Percentiles rank a stretch among this genome's conserved stretches.
phyloP scores from a whole-genome alignment of 2,329 filamentous ascomycete genomes.

The Penicillium olsonii region DNA sequence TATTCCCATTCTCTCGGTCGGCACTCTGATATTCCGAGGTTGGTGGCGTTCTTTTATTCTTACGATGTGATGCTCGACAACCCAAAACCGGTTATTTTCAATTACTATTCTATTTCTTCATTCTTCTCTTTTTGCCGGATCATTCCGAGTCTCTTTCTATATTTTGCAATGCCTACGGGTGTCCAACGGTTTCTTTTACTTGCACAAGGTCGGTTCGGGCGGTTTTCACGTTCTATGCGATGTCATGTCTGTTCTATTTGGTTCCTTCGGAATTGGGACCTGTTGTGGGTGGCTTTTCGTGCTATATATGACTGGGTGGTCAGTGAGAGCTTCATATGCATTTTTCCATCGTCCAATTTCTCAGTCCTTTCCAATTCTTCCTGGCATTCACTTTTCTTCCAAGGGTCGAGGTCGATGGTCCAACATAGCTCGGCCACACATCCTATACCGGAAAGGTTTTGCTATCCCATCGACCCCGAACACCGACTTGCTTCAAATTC shows the following conservation, averaged over 20 bases:
- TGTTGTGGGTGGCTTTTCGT: not conserved
- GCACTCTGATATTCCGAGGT: slow-evolving; percentile 13
- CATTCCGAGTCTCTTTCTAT: too few species aligned
- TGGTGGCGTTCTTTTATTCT: slow-evolving; percentile 25
- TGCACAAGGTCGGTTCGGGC: not conserved
- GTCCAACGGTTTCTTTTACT: not conserved
- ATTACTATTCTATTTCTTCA: slow-evolving; percentile 3
- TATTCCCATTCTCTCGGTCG: slow-evolving; percentile 4
- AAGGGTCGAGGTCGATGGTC: too few species aligned
- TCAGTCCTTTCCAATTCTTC: too few species aligned
- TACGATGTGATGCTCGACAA: slow-evolving; percentile 24
- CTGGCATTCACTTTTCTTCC: not conserved
- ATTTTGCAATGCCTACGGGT: not conserved
- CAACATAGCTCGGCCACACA: too few species aligned
- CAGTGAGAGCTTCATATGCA: not conserved
- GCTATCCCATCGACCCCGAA: too few species aligned
- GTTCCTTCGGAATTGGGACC: not conserved
- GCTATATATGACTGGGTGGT: not conserved
- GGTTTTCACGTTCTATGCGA: not conserved
- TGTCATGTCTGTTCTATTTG: not conserved
- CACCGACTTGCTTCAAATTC: too few species aligned
- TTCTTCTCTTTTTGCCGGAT: not conserved
- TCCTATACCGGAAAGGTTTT: too few species aligned
- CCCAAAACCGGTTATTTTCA: slow-evolving; percentile 13
- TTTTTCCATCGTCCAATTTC: not conserved